Evolutionary conservation across 805 yeast genomes (phyloP).

Genomic region (Wickerhamomyces sydowiorum): DNA sequence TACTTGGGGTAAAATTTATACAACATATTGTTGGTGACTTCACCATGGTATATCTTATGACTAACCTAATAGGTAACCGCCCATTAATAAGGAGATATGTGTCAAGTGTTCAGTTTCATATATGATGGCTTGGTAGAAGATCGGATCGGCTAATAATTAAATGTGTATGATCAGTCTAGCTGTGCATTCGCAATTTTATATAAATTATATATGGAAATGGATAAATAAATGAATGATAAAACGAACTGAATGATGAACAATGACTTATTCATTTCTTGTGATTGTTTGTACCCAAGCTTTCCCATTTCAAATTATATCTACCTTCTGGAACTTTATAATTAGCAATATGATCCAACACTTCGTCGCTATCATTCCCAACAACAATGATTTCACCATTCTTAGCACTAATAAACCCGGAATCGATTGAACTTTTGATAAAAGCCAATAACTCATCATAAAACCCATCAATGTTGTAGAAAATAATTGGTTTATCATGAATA

Average conservation of each 20-base stretch:
- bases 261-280: background rate
- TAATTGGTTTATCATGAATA: slow-evolving; percentile 77
- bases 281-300: slow-evolving; percentile 19
- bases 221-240: too few relatives aligned
- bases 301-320: slow-evolving; percentile 71
- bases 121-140: too few relatives aligned
- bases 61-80: too few relatives aligned
- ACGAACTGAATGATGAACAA: background rate
- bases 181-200: too few relatives aligned
- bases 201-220: too few relatives aligned
- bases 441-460: slow-evolving; percentile 66
- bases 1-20: too few relatives aligned
- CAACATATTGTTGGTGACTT: too few relatives aligned
- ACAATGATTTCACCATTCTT: slow-evolving; percentile 63
- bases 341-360: slow-evolving; percentile 57
- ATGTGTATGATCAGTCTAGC: too few relatives aligned
- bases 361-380: slow-evolving; percentile 64
- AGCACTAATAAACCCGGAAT: slow-evolving; percentile 60
- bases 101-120: too few relatives aligned
- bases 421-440: slow-evolving; percentile 55
- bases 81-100: too few relatives aligned
- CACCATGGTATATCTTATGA: too few relatives aligned
- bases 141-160: too few relatives aligned
- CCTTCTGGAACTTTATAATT: slow-evolving; percentile 66
- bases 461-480: slow-evolving; percentile 72